phyloP scores from a whole-genome alignment of 257 asterid genomes.

The Echium plantagineum region DNA sequence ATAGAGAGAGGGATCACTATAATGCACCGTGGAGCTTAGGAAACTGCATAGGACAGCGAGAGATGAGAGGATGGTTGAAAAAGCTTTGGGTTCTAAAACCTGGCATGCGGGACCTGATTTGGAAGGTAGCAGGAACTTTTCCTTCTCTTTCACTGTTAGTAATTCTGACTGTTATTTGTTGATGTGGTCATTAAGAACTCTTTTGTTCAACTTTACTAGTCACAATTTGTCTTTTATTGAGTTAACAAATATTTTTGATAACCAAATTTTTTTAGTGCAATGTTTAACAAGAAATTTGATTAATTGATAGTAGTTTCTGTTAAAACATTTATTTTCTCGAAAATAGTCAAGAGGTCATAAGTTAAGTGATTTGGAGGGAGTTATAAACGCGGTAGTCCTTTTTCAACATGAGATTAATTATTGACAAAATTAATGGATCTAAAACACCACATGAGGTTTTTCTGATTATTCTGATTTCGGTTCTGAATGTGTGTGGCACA shows the following conservation, averaged over 20 bases:
- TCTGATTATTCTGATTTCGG: no score
- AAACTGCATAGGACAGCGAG: slow-evolving; percentile 85
- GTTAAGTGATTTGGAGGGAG: neutral
- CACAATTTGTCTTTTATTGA: no score
- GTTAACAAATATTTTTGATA: neutral
- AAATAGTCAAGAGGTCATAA: neutral
- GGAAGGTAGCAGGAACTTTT: slow-evolving; percentile 59
- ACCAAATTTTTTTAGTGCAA: neutral
- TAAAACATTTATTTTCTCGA: no score
- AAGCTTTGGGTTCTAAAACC: slow-evolving; percentile 81
- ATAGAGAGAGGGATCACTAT: slow-evolving; percentile 73
- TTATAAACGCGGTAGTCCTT: no score
- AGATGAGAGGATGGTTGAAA: slow-evolving; percentile 85
- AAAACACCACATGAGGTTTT: no score
- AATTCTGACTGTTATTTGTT: neutral
- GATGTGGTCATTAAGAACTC: neutral
- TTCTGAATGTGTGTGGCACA: no score
- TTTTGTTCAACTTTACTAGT: no score
- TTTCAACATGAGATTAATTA: no score
- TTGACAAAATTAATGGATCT: no score
- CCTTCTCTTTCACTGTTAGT: slow-evolving; percentile 13
- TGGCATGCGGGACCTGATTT: slow-evolving; percentile 60
- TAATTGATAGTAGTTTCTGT: neutral
- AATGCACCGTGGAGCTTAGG: slow-evolving; percentile 73
- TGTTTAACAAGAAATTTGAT: no score